Evolutionary conservation across 306 rosid genomes (phyloP), one percentile per base, ranked within the genome.

Genomic region (Cyamopsis tetragonoloba): DNA sequence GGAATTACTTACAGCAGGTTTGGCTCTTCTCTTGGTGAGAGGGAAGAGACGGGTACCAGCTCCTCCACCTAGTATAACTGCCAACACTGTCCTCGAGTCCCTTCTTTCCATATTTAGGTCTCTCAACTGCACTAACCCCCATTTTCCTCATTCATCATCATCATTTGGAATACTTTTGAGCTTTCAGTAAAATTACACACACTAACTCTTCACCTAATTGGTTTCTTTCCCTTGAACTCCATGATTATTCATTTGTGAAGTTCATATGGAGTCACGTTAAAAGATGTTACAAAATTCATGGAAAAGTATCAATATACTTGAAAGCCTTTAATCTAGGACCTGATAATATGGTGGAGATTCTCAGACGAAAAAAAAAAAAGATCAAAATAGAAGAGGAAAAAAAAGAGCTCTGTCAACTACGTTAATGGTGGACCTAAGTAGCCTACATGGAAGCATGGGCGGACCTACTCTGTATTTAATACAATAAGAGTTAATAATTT

Each of bases 41-140:
- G 98, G 98, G 66, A 87, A 93, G 62, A 93, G 93, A 44, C 98
- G 92, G 51, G 98, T 89, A 12, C 98, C 97, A n/a, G 98, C 97
- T 79, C 97, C 97, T 74, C 97, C 98, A 31, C 98, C 97, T 2
- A 93, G 80, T 37, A 93, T 89, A 49, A 93, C 49, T 20, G 98
- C 98, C 68, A 88, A 85, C 34, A 87, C 96, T 7, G 97, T 86
- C 56, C 84, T 77, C 26, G 98, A 60, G 74, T 93, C 83, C 65
- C 78, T 62, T 77, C 26, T 84, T 42, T 83, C 87, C 77, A 73
- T 8, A 15, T 81, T 83, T 11, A 77, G 18, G 70, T 83, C 82
- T 80, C 85, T 86, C 83, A 89, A 61, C 97, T 93, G 85, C 83
- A 79, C 67, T 20, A 57, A 43, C 69, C 67, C 77, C 76, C 41